phyloP scores from a whole-genome alignment of 2,329 filamentous ascomycete species.

The Kalaharituber pfeilii region DNA sequence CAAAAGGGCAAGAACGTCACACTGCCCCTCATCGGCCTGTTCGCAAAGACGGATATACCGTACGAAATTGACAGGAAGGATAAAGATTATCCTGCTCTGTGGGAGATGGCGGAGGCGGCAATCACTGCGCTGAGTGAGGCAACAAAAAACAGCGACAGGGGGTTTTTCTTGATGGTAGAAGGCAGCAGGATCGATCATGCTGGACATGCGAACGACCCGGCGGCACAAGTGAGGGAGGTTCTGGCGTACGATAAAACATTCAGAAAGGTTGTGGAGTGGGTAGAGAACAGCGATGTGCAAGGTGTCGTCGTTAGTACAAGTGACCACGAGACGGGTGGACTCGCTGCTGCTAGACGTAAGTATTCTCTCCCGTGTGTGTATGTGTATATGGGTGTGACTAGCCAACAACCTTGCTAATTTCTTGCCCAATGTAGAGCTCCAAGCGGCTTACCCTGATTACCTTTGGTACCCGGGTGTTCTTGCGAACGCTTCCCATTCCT shows the following conservation, averaged over 20 bases:
- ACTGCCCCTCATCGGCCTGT: constrained; percentile 73
- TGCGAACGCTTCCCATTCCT: constrained; percentile 57
- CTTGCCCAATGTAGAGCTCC: constrained; percentile 32
- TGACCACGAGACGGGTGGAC: constrained; percentile 89
- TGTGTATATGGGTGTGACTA: background rate
- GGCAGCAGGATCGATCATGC: constrained; percentile 93
- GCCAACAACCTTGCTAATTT: background rate
- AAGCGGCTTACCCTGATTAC: constrained; percentile 47
- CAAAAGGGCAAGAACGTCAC: constrained; percentile 47
- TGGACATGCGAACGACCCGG: constrained; percentile 68
- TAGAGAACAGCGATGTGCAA: constrained; percentile 53
- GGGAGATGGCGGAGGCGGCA: constrained; percentile 78
- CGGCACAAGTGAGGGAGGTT: constrained; percentile 75
- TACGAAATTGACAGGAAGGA: constrained; percentile 82
- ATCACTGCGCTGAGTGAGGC: constrained; percentile 63
- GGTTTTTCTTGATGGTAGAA: constrained; percentile 98
- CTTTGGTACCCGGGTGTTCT: constrained; percentile 71
- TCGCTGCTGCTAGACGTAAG: constrained; percentile 62
- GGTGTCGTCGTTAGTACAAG: constrained; percentile 77
- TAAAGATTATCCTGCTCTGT: constrained; percentile 69
- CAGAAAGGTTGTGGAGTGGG: constrained; percentile 64
- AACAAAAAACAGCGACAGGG: constrained; percentile 67
- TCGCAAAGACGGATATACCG: constrained; percentile 66
- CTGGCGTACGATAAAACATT: constrained; percentile 88
- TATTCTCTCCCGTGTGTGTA: constrained; percentile 9